phyloP scores from a whole-genome alignment of 768 basidiomycete species.

The Trichaptum fuscoviolaceum region DNA sequence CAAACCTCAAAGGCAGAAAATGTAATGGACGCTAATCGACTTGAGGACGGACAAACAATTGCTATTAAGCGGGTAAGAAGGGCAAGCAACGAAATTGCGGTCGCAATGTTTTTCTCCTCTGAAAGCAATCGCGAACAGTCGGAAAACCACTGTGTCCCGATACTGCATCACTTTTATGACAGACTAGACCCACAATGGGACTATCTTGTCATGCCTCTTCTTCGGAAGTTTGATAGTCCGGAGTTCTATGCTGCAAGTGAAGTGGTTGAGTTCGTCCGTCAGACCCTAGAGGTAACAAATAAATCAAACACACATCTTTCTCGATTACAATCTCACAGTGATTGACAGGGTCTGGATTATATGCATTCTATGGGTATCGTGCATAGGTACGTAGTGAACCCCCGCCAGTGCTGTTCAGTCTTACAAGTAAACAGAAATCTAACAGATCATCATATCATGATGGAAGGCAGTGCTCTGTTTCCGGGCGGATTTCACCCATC shows the following conservation, averaged over 20 bases:
- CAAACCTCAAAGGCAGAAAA: no score
- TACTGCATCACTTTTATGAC: constrained; percentile 19
- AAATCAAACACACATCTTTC: no score
- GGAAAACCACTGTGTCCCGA: constrained; percentile 12
- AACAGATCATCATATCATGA: constrained; percentile 28
- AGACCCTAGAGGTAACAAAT: constrained; percentile 14
- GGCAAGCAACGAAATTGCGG: constrained; percentile 4
- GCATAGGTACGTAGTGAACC: constrained; percentile 9
- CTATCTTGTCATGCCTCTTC: constrained; percentile 31
- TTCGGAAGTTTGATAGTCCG: constrained; percentile 34
- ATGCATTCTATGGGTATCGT: constrained; percentile 9
- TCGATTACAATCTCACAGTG: not conserved
- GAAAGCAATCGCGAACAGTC: not conserved
- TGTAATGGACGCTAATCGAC: not conserved
- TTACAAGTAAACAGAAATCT: constrained; percentile 14
- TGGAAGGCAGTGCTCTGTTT: constrained; percentile 29
- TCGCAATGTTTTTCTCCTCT: not conserved
- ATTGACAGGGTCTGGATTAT: constrained; percentile 5
- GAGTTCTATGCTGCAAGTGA: constrained; percentile 19
- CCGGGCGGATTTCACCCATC: constrained; percentile 34
- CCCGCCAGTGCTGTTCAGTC: no score
- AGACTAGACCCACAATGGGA: constrained; percentile 9
- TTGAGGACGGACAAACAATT: not conserved
- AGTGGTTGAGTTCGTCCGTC: constrained; percentile 13
- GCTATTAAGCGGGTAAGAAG: not conserved